Conservation (phyloP, 495 filamentous ascomycete genomes). For the Trichoderma virens region DNA sequence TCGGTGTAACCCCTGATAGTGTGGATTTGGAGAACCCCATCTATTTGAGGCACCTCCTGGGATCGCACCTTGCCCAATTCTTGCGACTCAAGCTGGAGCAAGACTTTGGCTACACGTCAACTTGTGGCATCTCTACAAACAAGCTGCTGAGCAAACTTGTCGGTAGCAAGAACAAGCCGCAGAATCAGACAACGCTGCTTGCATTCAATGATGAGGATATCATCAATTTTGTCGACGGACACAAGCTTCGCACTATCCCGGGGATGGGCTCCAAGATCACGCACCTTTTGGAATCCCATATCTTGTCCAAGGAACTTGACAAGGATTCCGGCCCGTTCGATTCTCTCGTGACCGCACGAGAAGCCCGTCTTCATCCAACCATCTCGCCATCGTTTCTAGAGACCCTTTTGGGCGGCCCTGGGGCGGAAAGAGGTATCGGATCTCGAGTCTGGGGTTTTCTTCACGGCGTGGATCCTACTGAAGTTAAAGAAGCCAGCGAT, state of each 20-base stretch:
- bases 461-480: conserved; percentile 54
- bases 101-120: conserved; percentile 75
- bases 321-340: conserved; percentile 30
- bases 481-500: conserved; percentile 62
- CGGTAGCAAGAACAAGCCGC: conserved; percentile 78
- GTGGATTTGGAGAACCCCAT: conserved; percentile 24
- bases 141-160: conserved; percentile 80
- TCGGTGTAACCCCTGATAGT: conserved; percentile 2
- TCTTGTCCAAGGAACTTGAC: conserved; percentile 38
- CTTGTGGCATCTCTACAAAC: conserved; percentile 80
- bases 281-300: conserved; percentile 54
- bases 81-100: conserved; percentile 64
- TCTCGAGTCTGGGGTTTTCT: conserved; percentile 52
- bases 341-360: conserved; percentile 50
- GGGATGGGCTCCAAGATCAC: conserved; percentile 79
- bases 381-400: conserved; percentile 57
- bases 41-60: conserved; percentile 52
- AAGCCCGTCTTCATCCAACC: conserved; percentile 52
- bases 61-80: conserved; percentile 66
- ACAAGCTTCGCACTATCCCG: conserved; percentile 75
- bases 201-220: conserved; percentile 50
- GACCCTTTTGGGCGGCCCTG: conserved; percentile 58
- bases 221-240: conserved; percentile 60
- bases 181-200: conserved; percentile 74
- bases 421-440: conserved; percentile 61